phyloP scores from a whole-genome alignment of 371 early-diverging fungal species.

The Fennellomyces sp. region DNA sequence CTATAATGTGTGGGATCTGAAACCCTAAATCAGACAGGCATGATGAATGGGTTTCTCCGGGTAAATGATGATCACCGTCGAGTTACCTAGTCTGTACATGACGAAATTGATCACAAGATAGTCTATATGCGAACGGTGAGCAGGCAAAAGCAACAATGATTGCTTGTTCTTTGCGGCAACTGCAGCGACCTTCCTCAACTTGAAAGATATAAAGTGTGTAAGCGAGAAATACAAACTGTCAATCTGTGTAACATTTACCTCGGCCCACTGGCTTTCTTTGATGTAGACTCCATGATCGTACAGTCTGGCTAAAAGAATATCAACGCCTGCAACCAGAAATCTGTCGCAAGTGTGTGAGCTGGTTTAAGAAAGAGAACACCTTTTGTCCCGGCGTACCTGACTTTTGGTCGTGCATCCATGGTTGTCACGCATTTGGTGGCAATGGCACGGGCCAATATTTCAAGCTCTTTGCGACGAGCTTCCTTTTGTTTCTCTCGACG shows the following conservation, averaged over 20 bases:
- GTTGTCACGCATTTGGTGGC: conserved; percentile 68
- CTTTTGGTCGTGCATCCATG: conserved; percentile 60
- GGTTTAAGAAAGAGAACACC: not conserved
- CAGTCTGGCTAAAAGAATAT: conserved; percentile 75
- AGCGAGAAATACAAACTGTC: not conserved
- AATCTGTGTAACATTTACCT: conserved; percentile 40
- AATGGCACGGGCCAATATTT: conserved; percentile 54
- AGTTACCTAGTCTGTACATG: conserved; percentile 73
- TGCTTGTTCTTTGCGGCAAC: conserved; percentile 63
- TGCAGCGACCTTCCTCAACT: conserved; percentile 63
- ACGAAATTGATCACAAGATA: conserved; percentile 82
- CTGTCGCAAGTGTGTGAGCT: conserved; percentile 25
- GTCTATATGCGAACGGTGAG: conserved; percentile 87
- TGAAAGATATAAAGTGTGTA: too few species aligned
- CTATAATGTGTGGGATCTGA: conserved; percentile 87
- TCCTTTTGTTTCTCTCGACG: conserved; percentile 26
- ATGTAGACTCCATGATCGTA: conserved; percentile 85
- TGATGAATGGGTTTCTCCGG: not conserved
- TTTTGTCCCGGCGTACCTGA: conserved; percentile 45
- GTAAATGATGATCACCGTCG: not conserved
- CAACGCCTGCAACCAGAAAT: conserved; percentile 67
- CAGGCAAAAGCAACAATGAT: conserved; percentile 79
- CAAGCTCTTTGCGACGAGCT: conserved; percentile 48
- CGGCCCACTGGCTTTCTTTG: conserved; percentile 74
- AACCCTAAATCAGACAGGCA: conserved; percentile 30